Evolutionary conservation across 176 grass and related monocot genomes (phyloP).

Genomic region (Echinochloa phyllopogon): DNA sequence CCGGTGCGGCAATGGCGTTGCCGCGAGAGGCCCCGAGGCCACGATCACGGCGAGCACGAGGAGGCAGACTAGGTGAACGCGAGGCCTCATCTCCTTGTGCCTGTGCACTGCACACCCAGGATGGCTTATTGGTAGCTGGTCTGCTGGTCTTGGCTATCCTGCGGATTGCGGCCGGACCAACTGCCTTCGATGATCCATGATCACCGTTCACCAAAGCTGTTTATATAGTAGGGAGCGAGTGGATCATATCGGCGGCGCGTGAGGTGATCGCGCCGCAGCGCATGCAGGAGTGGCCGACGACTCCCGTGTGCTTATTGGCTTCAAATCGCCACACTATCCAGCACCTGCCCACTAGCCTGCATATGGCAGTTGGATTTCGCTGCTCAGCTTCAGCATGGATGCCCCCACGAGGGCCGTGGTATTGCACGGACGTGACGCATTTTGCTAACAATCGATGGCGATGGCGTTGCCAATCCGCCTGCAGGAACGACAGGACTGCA

Average conservation of each 20-base stretch:
- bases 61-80: neutral
- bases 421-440: neutral
- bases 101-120: no score
- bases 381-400: no score
- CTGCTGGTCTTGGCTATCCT: neutral
- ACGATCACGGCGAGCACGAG: constrained; percentile 14
- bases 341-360: no score
- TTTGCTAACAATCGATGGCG: neutral
- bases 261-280: neutral
- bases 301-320: no score
- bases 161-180: no score
- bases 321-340: no score
- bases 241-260: no score
- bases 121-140: neutral
- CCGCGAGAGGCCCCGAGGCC: neutral
- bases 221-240: constrained; percentile 32
- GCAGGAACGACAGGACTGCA: neutral
- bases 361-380: no score
- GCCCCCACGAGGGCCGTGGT: no score
- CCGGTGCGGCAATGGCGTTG: neutral
- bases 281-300: neutral
- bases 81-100: neutral
- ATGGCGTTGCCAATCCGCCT: neutral
- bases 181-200: no score
- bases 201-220: neutral